Base-by-base conservation (phyloP, 2,329 filamentous ascomycete genomes). In the Thielaviopsis euricoi region DNA sequence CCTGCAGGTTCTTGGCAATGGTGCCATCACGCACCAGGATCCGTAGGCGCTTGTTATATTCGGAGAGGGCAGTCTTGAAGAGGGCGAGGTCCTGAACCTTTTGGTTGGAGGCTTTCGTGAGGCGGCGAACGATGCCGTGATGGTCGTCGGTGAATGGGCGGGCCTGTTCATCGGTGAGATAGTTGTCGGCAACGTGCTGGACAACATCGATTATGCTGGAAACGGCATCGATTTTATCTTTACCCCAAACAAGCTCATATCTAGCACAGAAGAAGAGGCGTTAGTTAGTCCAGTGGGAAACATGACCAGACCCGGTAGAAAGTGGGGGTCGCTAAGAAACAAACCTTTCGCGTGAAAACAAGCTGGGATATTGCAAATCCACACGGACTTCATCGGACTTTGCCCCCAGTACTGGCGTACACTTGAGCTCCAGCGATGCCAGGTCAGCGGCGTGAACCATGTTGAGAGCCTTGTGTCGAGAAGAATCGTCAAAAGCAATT, bases 361-460 rank as follows among this genome's bases (percentile, higher is more conserved):
- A 74, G 68, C 87, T 90, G 10, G 93, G 91, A 69, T 97, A 97
- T 68, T 93, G 87, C 64, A 97, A 72, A 66, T 83, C 74, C 60
- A 94, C 79, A 12, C 70, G 72, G 6, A 82, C 74, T 59, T 81
- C 76, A 60, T 81, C 73, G 53, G 74, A 70, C 53, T 71, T 70
- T 2, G 75, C 71, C 46, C 73, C 73, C 60, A 78, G 71, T 13
- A 75, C 73, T 0, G 75, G 74, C 26, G 75, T 73, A 60, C 76
- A 80, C 49, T 75, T 76, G 6, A 74, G 71, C 56, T 72, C 70
- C 22, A 76, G 67, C 51, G 73, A 78, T 43, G 76, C 76, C 22
- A 83, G 73, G 62, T 81, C 73, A 4, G 74, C 75, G 4, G 80
- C 80, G 63, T 85, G 80, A 26, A 84, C 76, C 59, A 83, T 75